Evolutionary conservation across 2,329 filamentous ascomycete genomes (phyloP).

Genomic region (Fusarium pseudonygamai): DNA sequence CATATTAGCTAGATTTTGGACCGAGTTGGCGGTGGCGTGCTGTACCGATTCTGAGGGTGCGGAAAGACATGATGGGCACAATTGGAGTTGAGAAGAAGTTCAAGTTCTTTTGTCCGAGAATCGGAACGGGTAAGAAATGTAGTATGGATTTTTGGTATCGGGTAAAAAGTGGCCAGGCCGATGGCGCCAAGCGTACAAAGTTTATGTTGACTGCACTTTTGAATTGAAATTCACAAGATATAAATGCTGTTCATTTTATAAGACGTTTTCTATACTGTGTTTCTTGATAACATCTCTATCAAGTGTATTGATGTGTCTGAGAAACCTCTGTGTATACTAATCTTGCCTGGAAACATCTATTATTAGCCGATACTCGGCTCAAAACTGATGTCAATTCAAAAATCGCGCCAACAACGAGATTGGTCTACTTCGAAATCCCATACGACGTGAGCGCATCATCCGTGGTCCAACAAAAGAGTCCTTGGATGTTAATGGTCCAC

Average conservation of each 20-base stretch:
- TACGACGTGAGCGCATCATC: not conserved
- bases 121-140: slow-evolving; percentile 37
- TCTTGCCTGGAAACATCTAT: not conserved
- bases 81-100: slow-evolving; percentile 34
- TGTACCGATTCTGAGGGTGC: slow-evolving; percentile 55
- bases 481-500: slow-evolving; percentile 12
- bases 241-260: not conserved
- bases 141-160: slow-evolving; percentile 23
- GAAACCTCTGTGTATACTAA: not conserved
- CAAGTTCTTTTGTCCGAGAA: slow-evolving; percentile 43
- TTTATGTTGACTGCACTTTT: slow-evolving; percentile 12
- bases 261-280: not conserved
- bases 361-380: not conserved
- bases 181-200: slow-evolving; percentile 25
- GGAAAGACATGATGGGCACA: slow-evolving; percentile 51
- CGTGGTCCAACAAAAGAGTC: slow-evolving; percentile 9
- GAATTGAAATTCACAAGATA: not conserved
- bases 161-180: slow-evolving; percentile 30
- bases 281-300: not conserved
- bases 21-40: not conserved
- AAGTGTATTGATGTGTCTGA: not conserved
- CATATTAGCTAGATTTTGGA: not conserved
- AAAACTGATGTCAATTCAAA: not conserved
- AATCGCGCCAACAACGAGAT: not conserved
- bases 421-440: not conserved